These are phyloP conservation scores for Aphanoascus verrucosus DNA, from an alignment of 2,329 filamentous ascomycete species.

Conservation along the genomic window DNA sequence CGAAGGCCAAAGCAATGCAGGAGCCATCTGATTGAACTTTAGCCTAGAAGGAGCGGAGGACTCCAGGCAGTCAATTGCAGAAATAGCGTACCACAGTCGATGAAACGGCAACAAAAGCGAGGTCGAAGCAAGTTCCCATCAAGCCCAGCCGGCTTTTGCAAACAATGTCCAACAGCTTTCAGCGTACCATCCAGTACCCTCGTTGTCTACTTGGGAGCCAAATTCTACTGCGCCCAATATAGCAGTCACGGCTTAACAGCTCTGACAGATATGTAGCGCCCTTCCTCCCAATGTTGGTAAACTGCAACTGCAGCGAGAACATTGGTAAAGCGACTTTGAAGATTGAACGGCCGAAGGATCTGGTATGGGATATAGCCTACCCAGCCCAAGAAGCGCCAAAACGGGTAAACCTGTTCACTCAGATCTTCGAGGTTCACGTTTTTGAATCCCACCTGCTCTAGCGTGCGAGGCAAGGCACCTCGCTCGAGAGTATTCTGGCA, in stretches of 20 bases:
- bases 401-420: neutral
- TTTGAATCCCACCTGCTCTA: constrained; percentile 10
- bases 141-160: too few species aligned
- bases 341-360: neutral
- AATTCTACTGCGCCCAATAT: too few species aligned
- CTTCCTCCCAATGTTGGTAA: constrained; percentile 6
- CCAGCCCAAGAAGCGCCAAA: constrained; percentile 1
- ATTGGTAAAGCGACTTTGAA: constrained; percentile 9
- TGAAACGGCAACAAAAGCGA: too few species aligned
- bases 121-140: too few species aligned
- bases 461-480: neutral
- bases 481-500: constrained; percentile 5
- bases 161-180: too few species aligned
- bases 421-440: constrained; percentile 6
- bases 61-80: too few species aligned
- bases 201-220: too few species aligned
- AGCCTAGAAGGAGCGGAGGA: too few species aligned
- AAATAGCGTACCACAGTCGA: too few species aligned
- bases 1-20: too few species aligned
- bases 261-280: constrained; percentile 8
- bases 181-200: too few species aligned
- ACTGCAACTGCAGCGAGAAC: constrained; percentile 2
- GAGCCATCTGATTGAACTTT: too few species aligned
- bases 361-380: constrained; percentile 9
- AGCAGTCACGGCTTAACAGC: constrained; percentile 6